Evolutionary conservation across 768 basidiomycete genomes (phyloP).

Genomic region (Clathrus columnatus): DNA sequence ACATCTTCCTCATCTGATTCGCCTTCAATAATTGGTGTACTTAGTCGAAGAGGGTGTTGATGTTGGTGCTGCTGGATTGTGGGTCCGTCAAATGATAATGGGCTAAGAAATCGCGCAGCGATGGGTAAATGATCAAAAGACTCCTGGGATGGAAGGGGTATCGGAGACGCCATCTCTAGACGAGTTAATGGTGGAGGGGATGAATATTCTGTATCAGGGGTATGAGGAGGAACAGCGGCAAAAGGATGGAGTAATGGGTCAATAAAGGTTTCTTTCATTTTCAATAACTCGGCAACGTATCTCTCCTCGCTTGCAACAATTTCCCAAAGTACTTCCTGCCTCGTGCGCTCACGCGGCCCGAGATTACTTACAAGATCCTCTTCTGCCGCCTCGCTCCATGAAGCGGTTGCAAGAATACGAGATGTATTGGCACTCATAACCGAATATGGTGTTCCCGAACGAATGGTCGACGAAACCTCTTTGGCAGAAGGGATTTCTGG

Average conservation of each 20-base stretch:
- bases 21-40: slow-evolving; percentile 56
- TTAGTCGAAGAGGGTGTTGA: slow-evolving; percentile 32
- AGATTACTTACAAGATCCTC: slow-evolving; percentile 90
- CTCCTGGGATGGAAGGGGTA: slow-evolving; percentile 32
- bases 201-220: slow-evolving; percentile 56
- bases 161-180: slow-evolving; percentile 40
- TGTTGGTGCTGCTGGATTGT: slow-evolving; percentile 33
- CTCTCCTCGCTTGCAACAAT: slow-evolving; percentile 95
- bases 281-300: slow-evolving; percentile 86
- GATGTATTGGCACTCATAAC: slow-evolving; percentile 60
- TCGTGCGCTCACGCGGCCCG: slow-evolving; percentile 87
- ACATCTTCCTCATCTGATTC: slow-evolving; percentile 68
- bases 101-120: slow-evolving; percentile 75
- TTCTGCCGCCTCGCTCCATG: slow-evolving; percentile 93
- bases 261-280: slow-evolving; percentile 91
- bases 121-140: slow-evolving; percentile 76
- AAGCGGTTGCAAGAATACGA: slow-evolving; percentile 65
- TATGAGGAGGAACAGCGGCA: slow-evolving; percentile 44
- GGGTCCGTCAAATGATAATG: slow-evolving; percentile 7
- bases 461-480: slow-evolving; percentile 45
- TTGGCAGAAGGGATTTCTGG: slow-evolving; percentile 38
- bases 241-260: slow-evolving; percentile 84
- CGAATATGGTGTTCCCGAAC: slow-evolving; percentile 77
- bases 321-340: slow-evolving; percentile 95
- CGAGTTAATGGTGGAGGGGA: slow-evolving; percentile 36